Conservation (phyloP, 1,139 yeast species). For the Kodamaea ohmeri region DNA sequence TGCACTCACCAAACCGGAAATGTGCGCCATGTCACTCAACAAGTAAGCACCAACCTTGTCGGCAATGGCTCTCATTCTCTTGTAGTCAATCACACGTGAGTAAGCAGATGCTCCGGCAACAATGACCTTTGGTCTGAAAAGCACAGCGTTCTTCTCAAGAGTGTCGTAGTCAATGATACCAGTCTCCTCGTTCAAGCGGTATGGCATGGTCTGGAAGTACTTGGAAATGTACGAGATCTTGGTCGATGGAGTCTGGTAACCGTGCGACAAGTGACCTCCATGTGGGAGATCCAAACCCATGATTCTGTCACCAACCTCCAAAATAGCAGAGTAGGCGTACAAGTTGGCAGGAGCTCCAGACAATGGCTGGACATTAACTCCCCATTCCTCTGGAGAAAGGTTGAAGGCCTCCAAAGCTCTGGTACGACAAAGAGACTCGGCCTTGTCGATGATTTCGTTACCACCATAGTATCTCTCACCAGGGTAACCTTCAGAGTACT, state of each 20-base stretch:
- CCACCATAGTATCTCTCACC: constrained; percentile 98
- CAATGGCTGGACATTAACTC: constrained; percentile 91
- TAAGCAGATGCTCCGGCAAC: constrained; percentile 98
- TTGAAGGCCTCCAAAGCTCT: constrained; percentile 87
- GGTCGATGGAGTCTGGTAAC: constrained; percentile 85
- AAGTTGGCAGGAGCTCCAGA: constrained; percentile 96
- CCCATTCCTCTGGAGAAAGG: constrained; percentile 80
- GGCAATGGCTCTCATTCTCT: constrained; percentile 84
- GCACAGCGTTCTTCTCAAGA: constrained; percentile 74
- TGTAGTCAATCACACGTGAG: constrained; percentile 87
- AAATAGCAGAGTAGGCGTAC: constrained; percentile 87
- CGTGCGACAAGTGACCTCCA: constrained; percentile 96
- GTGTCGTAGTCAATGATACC: constrained; percentile 91
- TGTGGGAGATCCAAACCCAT: constrained; percentile 98
- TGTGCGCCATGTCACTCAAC: constrained; percentile 94
- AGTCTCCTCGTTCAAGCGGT: constrained; percentile 78
- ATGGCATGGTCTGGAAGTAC: constrained; percentile 96
- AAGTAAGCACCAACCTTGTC: constrained; percentile 92
- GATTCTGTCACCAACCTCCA: constrained; percentile 87
- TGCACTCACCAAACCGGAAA: constrained; percentile 91
- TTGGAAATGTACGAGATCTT: constrained; percentile 90
- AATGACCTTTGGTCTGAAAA: constrained; percentile 90
- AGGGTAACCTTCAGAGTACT: constrained; percentile 98
- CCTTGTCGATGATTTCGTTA: constrained; percentile 88
- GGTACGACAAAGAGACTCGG: constrained; percentile 84